Evolutionary conservation across 2,329 filamentous ascomycete species (phyloP), one percentile per base, ranked within the genome.

Genomic region (Graphiopsis chlorocephala): DNA sequence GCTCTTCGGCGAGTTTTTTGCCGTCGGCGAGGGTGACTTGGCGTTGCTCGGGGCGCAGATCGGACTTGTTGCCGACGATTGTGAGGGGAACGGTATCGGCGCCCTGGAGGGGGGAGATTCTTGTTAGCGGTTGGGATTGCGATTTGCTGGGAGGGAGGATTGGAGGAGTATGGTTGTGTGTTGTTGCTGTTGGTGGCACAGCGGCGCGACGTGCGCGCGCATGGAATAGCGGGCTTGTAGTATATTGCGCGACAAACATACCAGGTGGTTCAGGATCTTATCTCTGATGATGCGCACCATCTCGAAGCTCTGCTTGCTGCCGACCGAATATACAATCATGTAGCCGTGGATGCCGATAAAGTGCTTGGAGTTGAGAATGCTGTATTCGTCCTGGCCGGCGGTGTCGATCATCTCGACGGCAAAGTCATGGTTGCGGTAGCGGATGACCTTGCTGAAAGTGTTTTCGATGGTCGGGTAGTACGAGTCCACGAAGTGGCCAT

Each of bases 381-480:
- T 96, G 83, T 99, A 99, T 80, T 99, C 95, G 83, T 99, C 95
- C 90, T 95, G 75, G 66, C 95, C 95, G 61, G 95, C 95, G 29
- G 95, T 99, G 77, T 99, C 95, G 77, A 99, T 95, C 74, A 99
- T 98, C 81, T 99, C 95, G 14, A 93, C 97, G 60, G 91, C 88
- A 79, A 89, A 99, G 70, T 98, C 95, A 78, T 97, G 92, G 59
- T 91, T 90, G 79, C 95, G 96, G 79, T 91, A 90, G 73, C 92
- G 90, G 78, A 99, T 97, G 71, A 93, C 89, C 78, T 96, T 96
- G 83, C 90, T 96, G 78, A 99, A 99, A 2, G 94, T 98, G 79
- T 98, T 99, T 79, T 99, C 95, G 74, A 99, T 98, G 47, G 95
- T 99, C 38, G 95, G 95, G 78, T 99, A 99, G 81, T 99, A 99